Evolutionary conservation across 768 basidiomycete species (phyloP).

Genomic region (Leccinum variicolor): DNA sequence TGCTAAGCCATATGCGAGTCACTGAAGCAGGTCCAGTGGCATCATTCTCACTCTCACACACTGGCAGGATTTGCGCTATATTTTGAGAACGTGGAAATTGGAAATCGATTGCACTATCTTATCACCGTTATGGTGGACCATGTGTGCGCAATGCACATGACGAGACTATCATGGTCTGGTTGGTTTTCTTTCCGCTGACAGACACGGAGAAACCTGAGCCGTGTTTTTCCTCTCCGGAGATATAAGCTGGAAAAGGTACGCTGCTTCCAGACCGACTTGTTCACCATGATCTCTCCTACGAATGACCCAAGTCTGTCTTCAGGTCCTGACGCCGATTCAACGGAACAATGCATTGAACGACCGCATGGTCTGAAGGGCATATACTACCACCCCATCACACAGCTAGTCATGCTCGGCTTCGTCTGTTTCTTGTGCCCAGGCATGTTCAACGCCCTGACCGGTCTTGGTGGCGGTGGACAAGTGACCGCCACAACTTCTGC

Average conservation of each 20-base stretch:
- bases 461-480: conserved; percentile 78
- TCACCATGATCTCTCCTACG: neutral
- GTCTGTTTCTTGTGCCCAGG: conserved; percentile 61
- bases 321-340: neutral
- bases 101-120: neutral
- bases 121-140: neutral
- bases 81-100: neutral
- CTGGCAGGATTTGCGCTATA: neutral
- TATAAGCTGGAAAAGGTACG: neutral
- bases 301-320: neutral
- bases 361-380: conserved; percentile 45
- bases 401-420: conserved; percentile 59
- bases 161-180: neutral
- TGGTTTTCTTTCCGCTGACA: neutral
- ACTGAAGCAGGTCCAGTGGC: no score
- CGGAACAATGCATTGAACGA: neutral
- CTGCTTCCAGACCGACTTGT: neutral
- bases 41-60: no score
- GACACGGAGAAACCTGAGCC: neutral
- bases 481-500: conserved; percentile 61
- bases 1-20: no score
- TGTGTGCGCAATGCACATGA: neutral
- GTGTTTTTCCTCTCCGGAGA: neutral
- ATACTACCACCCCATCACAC: conserved; percentile 51
- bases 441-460: conserved; percentile 76